Percentiles rank a stretch among this genome's conserved stretches.
Evolutionary conservation across 805 yeast species (phyloP).

Genomic region (Zygosaccharomyces bailii): DNA sequence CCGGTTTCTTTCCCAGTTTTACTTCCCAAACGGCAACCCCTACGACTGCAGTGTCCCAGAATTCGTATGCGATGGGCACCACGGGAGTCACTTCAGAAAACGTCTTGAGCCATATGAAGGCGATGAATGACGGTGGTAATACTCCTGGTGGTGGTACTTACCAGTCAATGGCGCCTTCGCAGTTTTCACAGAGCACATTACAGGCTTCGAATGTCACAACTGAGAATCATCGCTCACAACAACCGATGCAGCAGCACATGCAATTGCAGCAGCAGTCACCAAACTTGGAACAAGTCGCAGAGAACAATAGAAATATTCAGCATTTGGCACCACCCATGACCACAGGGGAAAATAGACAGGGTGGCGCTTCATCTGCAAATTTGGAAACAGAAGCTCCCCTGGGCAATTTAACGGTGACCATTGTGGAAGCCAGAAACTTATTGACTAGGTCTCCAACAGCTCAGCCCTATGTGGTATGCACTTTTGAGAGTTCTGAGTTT

Average conservation of each 20-base stretch:
- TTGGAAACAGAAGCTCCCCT: conserved; percentile 47
- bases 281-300: not conserved
- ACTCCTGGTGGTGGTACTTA: conserved; percentile 2
- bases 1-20: conserved; percentile 37
- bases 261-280: not conserved
- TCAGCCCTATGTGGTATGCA: conserved; percentile 86
- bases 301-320: not conserved
- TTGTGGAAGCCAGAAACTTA: conserved; percentile 74
- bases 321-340: conserved; percentile 1
- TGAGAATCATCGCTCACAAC: conserved; percentile 26
- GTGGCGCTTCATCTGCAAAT: conserved; percentile 5
- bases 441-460: conserved; percentile 52
- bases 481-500: conserved; percentile 87
- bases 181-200: not conserved
- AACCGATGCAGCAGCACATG: conserved; percentile 38
- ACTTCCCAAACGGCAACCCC: conserved; percentile 51
- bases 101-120: conserved; percentile 36
- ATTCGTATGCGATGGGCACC: conserved; percentile 66
- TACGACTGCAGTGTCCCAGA: conserved; percentile 64
- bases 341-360: not conserved
- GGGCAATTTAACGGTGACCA: conserved; percentile 79
- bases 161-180: not conserved
- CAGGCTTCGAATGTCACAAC: conserved; percentile 4
- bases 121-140: conserved; percentile 17
- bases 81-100: conserved; percentile 44